These are phyloP conservation scores for Neoascochyta sp. DNA, from an alignment of 2,329 filamentous ascomycete species.

Conservation along the genomic window DNA sequence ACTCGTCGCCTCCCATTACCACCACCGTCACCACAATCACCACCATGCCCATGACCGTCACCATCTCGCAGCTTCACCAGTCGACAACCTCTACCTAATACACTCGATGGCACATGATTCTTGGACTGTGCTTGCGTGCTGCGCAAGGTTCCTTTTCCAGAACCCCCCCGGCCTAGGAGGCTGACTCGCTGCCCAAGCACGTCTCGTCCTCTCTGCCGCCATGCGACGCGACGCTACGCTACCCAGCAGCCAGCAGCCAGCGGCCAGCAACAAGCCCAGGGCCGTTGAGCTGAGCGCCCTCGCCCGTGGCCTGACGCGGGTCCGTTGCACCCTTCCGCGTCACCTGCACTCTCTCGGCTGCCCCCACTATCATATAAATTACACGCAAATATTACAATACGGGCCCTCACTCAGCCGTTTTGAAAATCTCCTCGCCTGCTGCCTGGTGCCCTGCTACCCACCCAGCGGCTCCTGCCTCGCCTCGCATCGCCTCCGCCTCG, in stretches of 20 bases:
- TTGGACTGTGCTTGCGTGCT: slow-evolving; percentile 22
- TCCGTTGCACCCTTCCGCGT: slow-evolving; percentile 12
- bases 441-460: too few relatives aligned
- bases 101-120: slow-evolving; percentile 34
- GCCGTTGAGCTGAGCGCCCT: slow-evolving; percentile 1
- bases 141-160: slow-evolving; percentile 30
- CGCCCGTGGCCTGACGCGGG: slow-evolving; percentile 5
- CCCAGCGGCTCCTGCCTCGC: too few relatives aligned
- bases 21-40: too few relatives aligned
- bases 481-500: too few relatives aligned
- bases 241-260: slow-evolving; percentile 1
- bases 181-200: slow-evolving; percentile 27
- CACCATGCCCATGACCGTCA: too few relatives aligned
- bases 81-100: too few relatives aligned
- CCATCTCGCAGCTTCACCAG: too few relatives aligned
- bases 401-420: slow-evolving; percentile 26
- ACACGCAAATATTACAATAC: slow-evolving; percentile 19
- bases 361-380: too few relatives aligned
- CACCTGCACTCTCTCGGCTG: slow-evolving; percentile 24
- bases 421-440: too few relatives aligned
- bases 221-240: slow-evolving; percentile 1
- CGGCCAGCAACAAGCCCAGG: too few relatives aligned
- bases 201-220: slow-evolving; percentile 1
- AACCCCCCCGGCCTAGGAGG: slow-evolving; percentile 25
- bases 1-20: too few relatives aligned